phyloP scores from a whole-genome alignment of 345 rosid genomes.

The Anastatica hierochuntica region DNA sequence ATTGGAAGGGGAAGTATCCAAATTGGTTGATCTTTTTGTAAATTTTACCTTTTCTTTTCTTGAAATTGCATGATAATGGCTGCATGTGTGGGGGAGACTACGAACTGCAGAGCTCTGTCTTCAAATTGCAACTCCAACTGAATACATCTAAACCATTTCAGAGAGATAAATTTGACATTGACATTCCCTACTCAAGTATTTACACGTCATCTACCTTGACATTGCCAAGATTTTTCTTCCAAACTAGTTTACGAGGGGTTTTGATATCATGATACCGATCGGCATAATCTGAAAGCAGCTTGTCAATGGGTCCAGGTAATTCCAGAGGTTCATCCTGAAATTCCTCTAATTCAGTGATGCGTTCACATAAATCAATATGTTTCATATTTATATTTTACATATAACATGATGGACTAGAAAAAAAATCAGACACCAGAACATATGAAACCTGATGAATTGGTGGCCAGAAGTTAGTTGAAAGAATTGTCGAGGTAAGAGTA shows the following conservation, averaged over 20 bases:
- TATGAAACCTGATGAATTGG: constrained; percentile 82
- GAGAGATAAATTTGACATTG: neutral
- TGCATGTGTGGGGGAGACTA: constrained; percentile 82
- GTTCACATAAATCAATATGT: neutral
- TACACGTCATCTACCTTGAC: constrained; percentile 51
- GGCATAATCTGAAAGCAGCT: constrained; percentile 73
- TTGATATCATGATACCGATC: constrained; percentile 68
- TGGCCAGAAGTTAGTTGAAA: constrained; percentile 96
- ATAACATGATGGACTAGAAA: neutral
- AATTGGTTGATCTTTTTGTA: constrained; percentile 1
- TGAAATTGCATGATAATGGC: constrained; percentile 92
- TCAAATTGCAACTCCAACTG: constrained; percentile 93
- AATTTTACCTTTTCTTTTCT: constrained; percentile 60
- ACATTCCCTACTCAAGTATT: neutral
- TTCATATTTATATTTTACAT: neutral
- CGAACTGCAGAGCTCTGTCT: constrained; percentile 67
- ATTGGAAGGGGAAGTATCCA: neutral
- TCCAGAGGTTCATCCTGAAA: constrained; percentile 78
- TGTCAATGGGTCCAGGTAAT: constrained; percentile 63
- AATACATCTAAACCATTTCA: constrained; percentile 18
- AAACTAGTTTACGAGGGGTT: constrained; percentile 87
- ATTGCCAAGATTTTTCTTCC: constrained; percentile 96
- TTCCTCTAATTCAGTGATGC: neutral
- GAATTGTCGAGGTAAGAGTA: constrained; percentile 65
- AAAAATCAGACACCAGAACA: neutral